Percentiles rank a stretch among this genome's conserved stretches.
Conservation (phyloP, 2,329 filamentous ascomycete species). For the Ophiostoma ulmi region DNA sequence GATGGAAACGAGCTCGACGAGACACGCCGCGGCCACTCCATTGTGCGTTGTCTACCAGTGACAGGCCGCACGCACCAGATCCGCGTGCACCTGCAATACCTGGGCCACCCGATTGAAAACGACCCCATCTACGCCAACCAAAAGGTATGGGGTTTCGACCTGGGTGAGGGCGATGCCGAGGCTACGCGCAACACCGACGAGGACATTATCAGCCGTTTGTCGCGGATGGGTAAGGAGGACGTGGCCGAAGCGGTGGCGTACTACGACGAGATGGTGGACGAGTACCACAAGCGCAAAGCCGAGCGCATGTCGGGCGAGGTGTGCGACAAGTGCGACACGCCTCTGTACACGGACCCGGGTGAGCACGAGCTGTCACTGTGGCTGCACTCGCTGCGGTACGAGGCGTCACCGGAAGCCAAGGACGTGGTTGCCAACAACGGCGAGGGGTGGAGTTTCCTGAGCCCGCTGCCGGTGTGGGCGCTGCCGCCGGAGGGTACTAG, state of each 20-base stretch:
- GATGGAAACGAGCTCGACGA: not conserved
- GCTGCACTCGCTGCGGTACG: slow-evolving; percentile 86
- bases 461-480: slow-evolving; percentile 79
- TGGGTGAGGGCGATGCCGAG: slow-evolving; percentile 65
- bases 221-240: slow-evolving; percentile 90
- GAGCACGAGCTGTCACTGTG: slow-evolving; percentile 87
- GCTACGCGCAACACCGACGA: slow-evolving; percentile 70
- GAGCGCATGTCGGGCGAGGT: slow-evolving; percentile 86
- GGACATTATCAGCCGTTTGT: slow-evolving; percentile 79
- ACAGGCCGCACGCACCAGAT: slow-evolving; percentile 94
- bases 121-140: slow-evolving; percentile 97
- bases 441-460: slow-evolving; percentile 71
- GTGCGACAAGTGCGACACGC: slow-evolving; percentile 77
- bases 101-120: slow-evolving; percentile 93
- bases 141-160: slow-evolving; percentile 76
- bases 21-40: slow-evolving; percentile 67
- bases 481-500: slow-evolving; percentile 67
- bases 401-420: slow-evolving; percentile 65
- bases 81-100: slow-evolving; percentile 86
- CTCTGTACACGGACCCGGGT: slow-evolving; percentile 88
- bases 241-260: slow-evolving; percentile 86
- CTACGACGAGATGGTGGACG: slow-evolving; percentile 86
- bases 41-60: slow-evolving; percentile 87
- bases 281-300: slow-evolving; percentile 83
- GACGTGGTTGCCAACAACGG: slow-evolving; percentile 1